These are phyloP conservation scores for Ogataea minuta DNA, from an alignment of 805 yeast genomes.

Conservation along the genomic window DNA sequence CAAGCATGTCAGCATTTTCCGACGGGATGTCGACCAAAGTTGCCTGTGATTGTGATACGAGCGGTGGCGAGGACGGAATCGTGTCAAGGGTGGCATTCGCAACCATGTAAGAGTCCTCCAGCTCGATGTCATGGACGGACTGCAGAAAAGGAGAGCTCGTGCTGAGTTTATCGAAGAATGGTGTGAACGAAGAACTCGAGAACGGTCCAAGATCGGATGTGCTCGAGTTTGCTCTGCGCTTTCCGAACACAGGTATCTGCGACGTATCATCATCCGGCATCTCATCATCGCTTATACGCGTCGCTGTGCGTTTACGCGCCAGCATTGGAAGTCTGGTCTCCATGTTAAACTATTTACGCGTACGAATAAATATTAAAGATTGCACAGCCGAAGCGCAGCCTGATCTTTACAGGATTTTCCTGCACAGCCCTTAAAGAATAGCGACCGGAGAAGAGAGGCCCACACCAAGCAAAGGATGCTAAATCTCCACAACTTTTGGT, in stretches of 20 bases:
- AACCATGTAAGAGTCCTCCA: conserved; percentile 28
- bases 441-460: background rate
- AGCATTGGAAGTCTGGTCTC: conserved; percentile 7
- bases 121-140: conserved; percentile 6
- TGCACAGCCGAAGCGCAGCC: no score
- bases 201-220: conserved; percentile 17
- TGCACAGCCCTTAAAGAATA: background rate
- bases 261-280: background rate
- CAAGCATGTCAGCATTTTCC: conserved; percentile 6
- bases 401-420: no score
- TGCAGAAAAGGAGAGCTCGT: conserved; percentile 35
- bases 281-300: conserved; percentile 7
- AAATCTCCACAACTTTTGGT: conserved; percentile 35
- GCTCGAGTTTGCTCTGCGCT: conserved; percentile 13
- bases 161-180: conserved; percentile 22
- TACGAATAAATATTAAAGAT: background rate
- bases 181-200: conserved; percentile 17
- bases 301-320: conserved; percentile 12
- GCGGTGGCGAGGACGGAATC: conserved; percentile 31
- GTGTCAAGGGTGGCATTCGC: conserved; percentile 9
- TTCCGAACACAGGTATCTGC: conserved; percentile 17
- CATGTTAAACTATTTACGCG: conserved; percentile 8
- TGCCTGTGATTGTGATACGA: conserved; percentile 22
- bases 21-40: conserved; percentile 17
- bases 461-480: background rate